Evolutionary conservation across 225 moss, liverwort and hornwort genomes (phyloP).

Genomic region (Rhytidiadelphus loreus): DNA sequence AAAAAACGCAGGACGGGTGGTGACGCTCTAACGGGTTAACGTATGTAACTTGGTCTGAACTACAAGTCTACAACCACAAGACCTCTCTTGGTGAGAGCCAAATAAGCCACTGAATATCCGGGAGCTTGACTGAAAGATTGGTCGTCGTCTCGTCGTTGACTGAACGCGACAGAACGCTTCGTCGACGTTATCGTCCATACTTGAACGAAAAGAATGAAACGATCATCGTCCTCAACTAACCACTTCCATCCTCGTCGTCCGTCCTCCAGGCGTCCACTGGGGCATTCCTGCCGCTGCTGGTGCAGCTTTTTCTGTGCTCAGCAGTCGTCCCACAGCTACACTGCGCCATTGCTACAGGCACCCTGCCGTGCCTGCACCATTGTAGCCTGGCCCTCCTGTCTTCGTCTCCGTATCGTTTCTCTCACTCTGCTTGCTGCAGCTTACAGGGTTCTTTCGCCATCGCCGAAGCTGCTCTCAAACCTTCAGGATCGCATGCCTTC

Average conservation of each 20-base stretch:
- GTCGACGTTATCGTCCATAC: background rate
- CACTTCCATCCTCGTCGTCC: background rate
- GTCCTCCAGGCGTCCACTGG: background rate
- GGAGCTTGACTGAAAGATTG: background rate
- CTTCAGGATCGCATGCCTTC: background rate
- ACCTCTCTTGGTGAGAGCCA: background rate
- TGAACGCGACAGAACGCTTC: background rate
- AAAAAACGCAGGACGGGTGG: too few relatives aligned
- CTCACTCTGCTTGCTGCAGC: background rate
- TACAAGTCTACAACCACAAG: background rate
- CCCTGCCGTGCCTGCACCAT: background rate
- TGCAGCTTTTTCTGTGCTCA: background rate
- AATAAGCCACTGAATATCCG: background rate
- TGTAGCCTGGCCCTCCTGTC: background rate
- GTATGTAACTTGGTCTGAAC: background rate
- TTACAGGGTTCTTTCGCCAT: background rate
- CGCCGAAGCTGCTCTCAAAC: background rate
- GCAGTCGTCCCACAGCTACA: background rate
- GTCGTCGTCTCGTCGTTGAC: background rate
- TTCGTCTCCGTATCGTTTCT: background rate
- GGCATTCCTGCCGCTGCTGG: background rate
- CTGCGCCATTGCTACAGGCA: constrained; percentile 1
- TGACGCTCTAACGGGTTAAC: too few relatives aligned
- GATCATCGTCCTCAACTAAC: background rate
- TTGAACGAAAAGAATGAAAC: background rate